Evolutionary conservation across 2,329 filamentous ascomycete species (phyloP), one percentile per base, ranked within the genome.

Genomic region (Aspergillus texensis): DNA sequence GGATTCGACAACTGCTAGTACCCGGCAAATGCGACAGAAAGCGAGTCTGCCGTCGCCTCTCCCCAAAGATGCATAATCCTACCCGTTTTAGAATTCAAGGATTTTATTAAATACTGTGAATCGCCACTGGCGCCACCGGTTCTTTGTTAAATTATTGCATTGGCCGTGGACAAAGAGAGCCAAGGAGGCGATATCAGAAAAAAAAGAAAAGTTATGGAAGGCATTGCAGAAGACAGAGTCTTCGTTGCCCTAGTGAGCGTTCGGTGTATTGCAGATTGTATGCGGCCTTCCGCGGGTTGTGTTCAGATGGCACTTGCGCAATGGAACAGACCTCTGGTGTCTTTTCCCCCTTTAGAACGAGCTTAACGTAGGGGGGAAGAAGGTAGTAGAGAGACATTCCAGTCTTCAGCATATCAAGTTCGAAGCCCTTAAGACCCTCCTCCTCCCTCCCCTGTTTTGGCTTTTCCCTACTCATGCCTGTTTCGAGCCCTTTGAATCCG

Each of bases 341-440:
- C 46, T 52, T 41, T 53, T 53, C 16, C 55, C 60, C 60, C 55
- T 46, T 62, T 46, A 41, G 55, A 50, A 50, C 12, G 34, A 16
- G 19, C 21, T 36, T 19, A 45, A 57, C n/a, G 41, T 43, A 39
- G 61, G 61, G 48, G 43, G 19, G 14, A 12, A 21, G 19, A 45
- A 28, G 5, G 48, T 54, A 52, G 43, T 30, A 28, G 52, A 53
- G 50, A 36, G 43, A 60, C 62, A 63, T 63, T 63, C 61, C 61
- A 53, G 43, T 57, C 57, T 58, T 34, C 32, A 46, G 55, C 43
- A 54, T 52, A 57, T 60, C 57, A 45, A 62, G 16, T 45, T 30
- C 26, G 14, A 28, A 32, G 32, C 43, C 21, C 32, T 48, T 50
- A 32, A 50, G 16, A 50, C 46, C 24, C 43, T 46, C 28, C 28